Base-by-base conservation (phyloP, 2,329 filamentous ascomycete genomes). In the Fusarium floridanum region DNA sequence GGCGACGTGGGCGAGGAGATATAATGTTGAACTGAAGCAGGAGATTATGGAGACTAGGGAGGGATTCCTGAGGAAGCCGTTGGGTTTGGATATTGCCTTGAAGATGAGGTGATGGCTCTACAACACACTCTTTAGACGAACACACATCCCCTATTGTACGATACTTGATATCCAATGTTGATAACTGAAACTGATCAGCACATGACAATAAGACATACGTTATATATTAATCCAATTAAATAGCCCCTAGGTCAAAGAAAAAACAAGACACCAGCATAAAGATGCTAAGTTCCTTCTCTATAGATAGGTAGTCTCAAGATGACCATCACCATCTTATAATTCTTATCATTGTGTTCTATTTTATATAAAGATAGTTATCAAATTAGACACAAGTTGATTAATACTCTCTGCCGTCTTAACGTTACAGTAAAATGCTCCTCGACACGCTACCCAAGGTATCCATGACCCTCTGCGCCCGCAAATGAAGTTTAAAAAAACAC, bases 1-100 rank as follows among this genome's bases (percentile, higher is more conserved):
- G 4, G 89, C 88, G 0, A 94, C 94, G 48, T 93, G 88, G 89
- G 86, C 84, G 20, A 83, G 84, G 64, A 81, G 88, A 77, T 90
- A 89, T 64, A 79, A 83, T 6, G 87, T 89, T 0, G 80, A 82
- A 17, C 70, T 89, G 45, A 73, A 83, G 32, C 91, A 93, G 77
- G 88, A 90, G 0, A 84, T 85, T 14, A 89, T 97, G 91, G 87
- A 94, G 81, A 96, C 93, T 0, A 86, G 91, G 17, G 94, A 97
- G 81, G 94, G 94, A 0, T 97, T 97, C 80, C 83, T 97, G 83
- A 88, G 94, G 78, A 97, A 97, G 86, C 94, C 94, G 0, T 73
- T 96, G 45, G 91, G 86, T 2, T 83, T 95, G 80, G 84, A 91
- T 61, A 78, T 83, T 61, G 78, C 77, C 0, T 48, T 83, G 36